phyloP scores from a whole-genome alignment of 768 basidiomycete genomes.

The Antrodiella citrinella region DNA sequence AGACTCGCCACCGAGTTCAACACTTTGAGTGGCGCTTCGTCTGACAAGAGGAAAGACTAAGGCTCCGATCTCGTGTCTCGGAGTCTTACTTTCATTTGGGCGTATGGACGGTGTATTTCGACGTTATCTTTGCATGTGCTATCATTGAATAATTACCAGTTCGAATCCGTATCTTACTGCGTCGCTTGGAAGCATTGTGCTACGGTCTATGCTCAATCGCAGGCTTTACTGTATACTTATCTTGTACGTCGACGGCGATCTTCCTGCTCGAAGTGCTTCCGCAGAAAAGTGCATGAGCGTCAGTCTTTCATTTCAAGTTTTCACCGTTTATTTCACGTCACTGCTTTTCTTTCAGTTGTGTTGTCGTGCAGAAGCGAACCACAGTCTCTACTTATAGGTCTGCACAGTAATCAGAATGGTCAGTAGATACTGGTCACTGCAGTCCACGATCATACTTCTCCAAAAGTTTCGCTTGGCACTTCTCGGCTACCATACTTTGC shows the following conservation, averaged over 20 bases:
- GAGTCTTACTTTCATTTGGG: background rate
- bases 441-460: no score
- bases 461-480: no score
- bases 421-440: no score
- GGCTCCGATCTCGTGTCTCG: background rate
- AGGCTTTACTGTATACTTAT: background rate
- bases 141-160: background rate
- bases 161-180: background rate
- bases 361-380: no score
- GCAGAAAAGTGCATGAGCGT: no score
- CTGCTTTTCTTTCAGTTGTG: background rate
- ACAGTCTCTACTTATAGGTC: no score
- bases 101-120: background rate
- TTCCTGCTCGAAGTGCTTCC: background rate
- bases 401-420: no score
- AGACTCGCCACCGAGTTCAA: conserved; percentile 75
- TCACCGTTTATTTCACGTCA: background rate
- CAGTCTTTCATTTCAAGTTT: no score
- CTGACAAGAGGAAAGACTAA: conserved; percentile 62
- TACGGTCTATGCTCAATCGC: no score
- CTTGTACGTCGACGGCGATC: background rate
- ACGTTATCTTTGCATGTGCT: background rate
- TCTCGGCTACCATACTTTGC: no score
- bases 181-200: no score
- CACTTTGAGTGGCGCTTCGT: conserved; percentile 49